phyloP scores from a whole-genome alignment of 2,329 filamentous ascomycete species.

The Arthrobotrys pseudoclavata region DNA sequence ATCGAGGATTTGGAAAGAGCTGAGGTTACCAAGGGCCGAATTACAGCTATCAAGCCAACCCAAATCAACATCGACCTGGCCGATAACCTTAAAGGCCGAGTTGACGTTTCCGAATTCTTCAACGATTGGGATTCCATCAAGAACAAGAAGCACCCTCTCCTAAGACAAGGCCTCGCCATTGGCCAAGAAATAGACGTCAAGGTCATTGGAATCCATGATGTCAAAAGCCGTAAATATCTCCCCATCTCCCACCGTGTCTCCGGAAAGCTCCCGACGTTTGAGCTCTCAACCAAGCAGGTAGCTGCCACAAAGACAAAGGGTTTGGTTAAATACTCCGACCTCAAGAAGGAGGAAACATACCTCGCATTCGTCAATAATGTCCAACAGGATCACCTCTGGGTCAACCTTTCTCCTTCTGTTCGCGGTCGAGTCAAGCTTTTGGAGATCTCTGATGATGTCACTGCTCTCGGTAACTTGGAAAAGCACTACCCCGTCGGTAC shows the following conservation, averaged over 20 bases:
- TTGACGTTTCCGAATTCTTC: conserved; percentile 92
- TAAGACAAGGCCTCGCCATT: conserved; percentile 69
- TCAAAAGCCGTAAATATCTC: conserved; percentile 88
- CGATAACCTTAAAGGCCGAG: conserved; percentile 89
- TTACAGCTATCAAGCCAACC: conserved; percentile 88
- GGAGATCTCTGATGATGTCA: conserved; percentile 88
- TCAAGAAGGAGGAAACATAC: conserved; percentile 79
- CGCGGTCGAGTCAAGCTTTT: conserved; percentile 85
- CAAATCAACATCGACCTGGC: conserved; percentile 92
- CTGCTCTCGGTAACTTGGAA: conserved; percentile 80
- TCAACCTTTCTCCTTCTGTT: conserved; percentile 88
- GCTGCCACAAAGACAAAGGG: conserved; percentile 68
- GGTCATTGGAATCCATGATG: conserved; percentile 88
- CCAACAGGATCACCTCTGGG: conserved; percentile 83
- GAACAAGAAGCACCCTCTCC: conserved; percentile 86
- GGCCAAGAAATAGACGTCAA: conserved; percentile 80
- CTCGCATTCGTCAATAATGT: conserved; percentile 94
- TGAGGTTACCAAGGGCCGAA: conserved; percentile 79
- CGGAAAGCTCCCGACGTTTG: conserved; percentile 82
- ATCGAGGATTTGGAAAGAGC: conserved; percentile 82
- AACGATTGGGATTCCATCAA: conserved; percentile 88
- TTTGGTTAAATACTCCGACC: conserved; percentile 78
- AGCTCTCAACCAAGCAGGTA: conserved; percentile 84
- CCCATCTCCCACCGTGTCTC: conserved; percentile 82
- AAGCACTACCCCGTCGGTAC: conserved; percentile 91